Percentiles rank a stretch among this genome's conserved stretches.
Conservation (phyloP, 768 basidiomycete genomes). For the Omphalotus guepiniiformis region DNA sequence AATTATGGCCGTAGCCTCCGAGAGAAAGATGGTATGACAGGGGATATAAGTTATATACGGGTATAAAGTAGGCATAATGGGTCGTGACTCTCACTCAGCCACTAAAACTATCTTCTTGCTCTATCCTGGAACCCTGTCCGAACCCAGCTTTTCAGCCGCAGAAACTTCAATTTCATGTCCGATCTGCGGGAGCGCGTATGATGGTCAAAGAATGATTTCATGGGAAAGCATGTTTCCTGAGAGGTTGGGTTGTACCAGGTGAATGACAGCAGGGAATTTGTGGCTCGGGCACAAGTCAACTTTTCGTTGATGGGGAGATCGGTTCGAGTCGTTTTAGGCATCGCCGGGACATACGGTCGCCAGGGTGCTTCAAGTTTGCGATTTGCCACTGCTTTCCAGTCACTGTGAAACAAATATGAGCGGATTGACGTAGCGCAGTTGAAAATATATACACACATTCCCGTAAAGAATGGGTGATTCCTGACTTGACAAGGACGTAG, state of each 20-base stretch:
- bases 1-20: background rate
- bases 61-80: too few relatives aligned
- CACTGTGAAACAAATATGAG: conserved; percentile 8
- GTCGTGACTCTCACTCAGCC: background rate
- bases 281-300: too few relatives aligned
- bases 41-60: background rate
- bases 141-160: background rate
- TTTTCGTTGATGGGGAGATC: too few relatives aligned
- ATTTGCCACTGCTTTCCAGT: conserved; percentile 10
- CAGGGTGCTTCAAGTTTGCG: conserved; percentile 8
- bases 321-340: conserved; percentile 8
- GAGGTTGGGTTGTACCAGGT: conserved; percentile 8
- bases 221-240: too few relatives aligned
- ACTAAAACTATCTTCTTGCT: background rate
- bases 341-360: conserved; percentile 9
- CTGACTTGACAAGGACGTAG: conserved; percentile 4
- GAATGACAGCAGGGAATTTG: background rate
- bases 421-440: conserved; percentile 7
- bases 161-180: background rate
- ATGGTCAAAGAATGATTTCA: too few relatives aligned
- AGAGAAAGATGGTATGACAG: background rate
- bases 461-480: conserved; percentile 8
- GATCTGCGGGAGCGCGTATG: background rate
- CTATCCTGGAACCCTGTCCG: background rate
- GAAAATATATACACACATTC: conserved; percentile 6